phyloP scores from a whole-genome alignment of 805 yeast genomes.

The Myxozyma sirexii region DNA sequence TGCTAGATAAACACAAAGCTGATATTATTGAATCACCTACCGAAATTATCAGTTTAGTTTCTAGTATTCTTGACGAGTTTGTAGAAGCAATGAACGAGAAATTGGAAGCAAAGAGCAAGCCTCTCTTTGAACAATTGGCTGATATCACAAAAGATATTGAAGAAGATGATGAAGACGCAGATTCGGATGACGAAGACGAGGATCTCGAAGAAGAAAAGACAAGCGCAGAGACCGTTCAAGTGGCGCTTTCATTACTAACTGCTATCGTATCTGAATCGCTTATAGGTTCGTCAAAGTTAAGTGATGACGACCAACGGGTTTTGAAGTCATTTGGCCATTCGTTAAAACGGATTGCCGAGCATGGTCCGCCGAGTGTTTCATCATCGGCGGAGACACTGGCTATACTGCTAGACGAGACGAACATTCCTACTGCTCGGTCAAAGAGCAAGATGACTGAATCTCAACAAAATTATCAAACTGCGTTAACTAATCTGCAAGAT shows the following conservation, averaged over 20 bases:
- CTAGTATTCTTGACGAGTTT: constrained; percentile 46
- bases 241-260: constrained; percentile 42
- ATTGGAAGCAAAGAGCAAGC: constrained; percentile 47
- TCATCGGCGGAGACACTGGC: constrained; percentile 33
- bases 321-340: constrained; percentile 22
- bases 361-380: constrained; percentile 22
- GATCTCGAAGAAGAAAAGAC: constrained; percentile 37
- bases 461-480: constrained; percentile 51
- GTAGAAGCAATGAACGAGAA: constrained; percentile 37
- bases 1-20: constrained; percentile 61
- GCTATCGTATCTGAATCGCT: constrained; percentile 40
- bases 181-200: constrained; percentile 40
- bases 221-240: constrained; percentile 40
- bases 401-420: constrained; percentile 26
- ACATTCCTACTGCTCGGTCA: constrained; percentile 1
- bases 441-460: constrained; percentile 22
- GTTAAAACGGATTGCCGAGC: constrained; percentile 26
- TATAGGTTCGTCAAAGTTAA: constrained; percentile 10
- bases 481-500: constrained; percentile 70
- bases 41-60: constrained; percentile 57
- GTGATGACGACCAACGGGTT: constrained; percentile 23
- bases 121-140: constrained; percentile 18
- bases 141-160: constrained; percentile 1
- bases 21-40: constrained; percentile 57
- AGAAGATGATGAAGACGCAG: constrained; percentile 34